Conservation (phyloP, 2,329 filamentous ascomycete genomes). For the Triangularia verruculosa region DNA sequence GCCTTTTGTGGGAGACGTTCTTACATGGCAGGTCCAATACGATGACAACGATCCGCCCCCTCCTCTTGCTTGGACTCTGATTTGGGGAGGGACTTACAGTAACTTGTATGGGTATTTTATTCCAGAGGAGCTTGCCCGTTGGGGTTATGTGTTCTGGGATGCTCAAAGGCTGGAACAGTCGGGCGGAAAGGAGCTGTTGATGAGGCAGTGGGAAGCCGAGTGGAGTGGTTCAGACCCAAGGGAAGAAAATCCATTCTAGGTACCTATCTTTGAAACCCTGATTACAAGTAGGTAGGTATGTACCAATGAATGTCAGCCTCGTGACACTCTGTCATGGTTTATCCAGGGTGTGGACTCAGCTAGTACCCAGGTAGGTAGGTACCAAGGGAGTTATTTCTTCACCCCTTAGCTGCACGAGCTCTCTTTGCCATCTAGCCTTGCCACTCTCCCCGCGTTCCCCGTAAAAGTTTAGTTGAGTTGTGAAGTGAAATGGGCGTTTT, state of each 20-base stretch:
- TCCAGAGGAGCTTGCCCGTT: conserved; percentile 6
- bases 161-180: conserved; percentile 2
- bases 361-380: too few relatives aligned
- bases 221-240: neutral
- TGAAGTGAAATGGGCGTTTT: too few relatives aligned
- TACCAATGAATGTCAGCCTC: too few relatives aligned
- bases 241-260: neutral
- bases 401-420: too few relatives aligned
- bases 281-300: too few relatives aligned
- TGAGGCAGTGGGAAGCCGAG: neutral
- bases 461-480: too few relatives aligned
- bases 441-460: too few relatives aligned
- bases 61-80: conserved; percentile 23
- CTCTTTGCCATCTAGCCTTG: too few relatives aligned
- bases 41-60: conserved; percentile 4
- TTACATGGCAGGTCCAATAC: neutral
- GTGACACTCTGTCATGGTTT: too few relatives aligned
- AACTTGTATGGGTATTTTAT: conserved; percentile 22
- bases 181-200: neutral
- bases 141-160: conserved; percentile 29
- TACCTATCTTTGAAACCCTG: too few relatives aligned
- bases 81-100: conserved; percentile 25
- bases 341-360: too few relatives aligned
- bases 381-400: too few relatives aligned
- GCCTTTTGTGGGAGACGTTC: conserved; percentile 17